Base-by-base conservation (phyloP, 1,139 yeast species). In the Lipomyces yarrowii region DNA sequence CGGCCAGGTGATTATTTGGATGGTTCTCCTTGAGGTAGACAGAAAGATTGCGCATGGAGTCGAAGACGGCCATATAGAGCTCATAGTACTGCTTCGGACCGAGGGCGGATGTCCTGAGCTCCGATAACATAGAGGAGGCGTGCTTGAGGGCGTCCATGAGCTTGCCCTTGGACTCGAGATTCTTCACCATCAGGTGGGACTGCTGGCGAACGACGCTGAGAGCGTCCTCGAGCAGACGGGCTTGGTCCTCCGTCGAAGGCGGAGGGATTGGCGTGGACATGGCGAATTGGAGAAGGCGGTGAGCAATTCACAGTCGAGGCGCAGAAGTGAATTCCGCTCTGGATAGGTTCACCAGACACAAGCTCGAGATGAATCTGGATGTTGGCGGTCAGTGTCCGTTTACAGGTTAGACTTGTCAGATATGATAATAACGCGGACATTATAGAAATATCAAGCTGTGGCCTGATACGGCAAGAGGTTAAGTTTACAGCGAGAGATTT, bases 81-180 rank as follows among this genome's bases (percentile, higher is more conserved):
- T 94, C 99, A 76, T 94, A 94, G 80, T 94, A 94, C 76, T 91
- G 96, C 76, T 93, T 93, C 0, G 99, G 99, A 2, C 91, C 83
- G 70, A 92, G 81, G 61, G 83, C 82, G 61, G 88, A 86, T 11
- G 94, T 89, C 64, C 98, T 82, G 62, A 94, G 80, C 77, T 94
- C 98, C 53, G 88, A 87, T 64, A 94, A 81, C 79, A 92, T 86
- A 62, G 90, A 86, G 46, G 96, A 88, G 61, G 96, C 91, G 75
- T 92, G 96, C 73, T 92, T 92, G 69, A 94, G 80, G 0, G 97
- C 96, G 74, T 89, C 97, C 85, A 94, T 87, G 64, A 93, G 82
- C 74, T 88, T 88, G 55, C 88, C 90, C 70, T 82, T 83, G 57
- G 83, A 78, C 67, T 87, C 88, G 68, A 94, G 82, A 72, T 92